phyloP scores from a whole-genome alignment of 805 yeast species.

The Saturnispora serradocipensis region DNA sequence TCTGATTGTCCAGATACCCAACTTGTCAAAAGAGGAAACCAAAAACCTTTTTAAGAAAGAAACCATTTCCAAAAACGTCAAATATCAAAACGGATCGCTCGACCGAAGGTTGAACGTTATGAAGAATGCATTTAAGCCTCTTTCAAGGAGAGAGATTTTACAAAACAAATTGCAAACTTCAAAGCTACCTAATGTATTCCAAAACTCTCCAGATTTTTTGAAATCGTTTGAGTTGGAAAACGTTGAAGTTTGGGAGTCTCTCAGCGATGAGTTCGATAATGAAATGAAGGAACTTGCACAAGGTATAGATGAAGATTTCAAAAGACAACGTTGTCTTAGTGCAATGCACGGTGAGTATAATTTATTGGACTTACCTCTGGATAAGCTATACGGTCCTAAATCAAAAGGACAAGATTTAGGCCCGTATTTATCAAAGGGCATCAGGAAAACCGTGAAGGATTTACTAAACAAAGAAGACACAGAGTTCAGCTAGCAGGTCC shows the following conservation, averaged over 20 bases:
- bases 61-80: not conserved
- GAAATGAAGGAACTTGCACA: slow-evolving; percentile 17
- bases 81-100: slow-evolving; percentile 8
- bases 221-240: slow-evolving; percentile 23
- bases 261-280: slow-evolving; percentile 27
- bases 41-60: slow-evolving; percentile 4
- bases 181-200: slow-evolving; percentile 21
- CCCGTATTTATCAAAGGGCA: slow-evolving; percentile 8
- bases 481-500: not conserved
- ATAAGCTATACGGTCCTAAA: slow-evolving; percentile 12
- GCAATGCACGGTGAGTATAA: slow-evolving; percentile 4
- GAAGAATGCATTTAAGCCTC: slow-evolving; percentile 22
- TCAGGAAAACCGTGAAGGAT: slow-evolving; percentile 10
- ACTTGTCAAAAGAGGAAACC: slow-evolving; percentile 17
- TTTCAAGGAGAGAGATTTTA: slow-evolving; percentile 19
- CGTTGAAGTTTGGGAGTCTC: slow-evolving; percentile 24
- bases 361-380: slow-evolving; percentile 18
- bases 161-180: slow-evolving; percentile 18
- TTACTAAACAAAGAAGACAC: not conserved
- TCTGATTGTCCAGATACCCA: slow-evolving; percentile 19
- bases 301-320: slow-evolving; percentile 6
- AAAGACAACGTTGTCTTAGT: not conserved
- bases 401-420: slow-evolving; percentile 15
- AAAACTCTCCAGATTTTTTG: slow-evolving; percentile 21
- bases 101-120: slow-evolving; percentile 21